Conservation (phyloP, 306 rosid genomes). For the Cucumis sativus region Cucumber_9930_V3 NC_026657.2:20683501-20684000, state of each 20-base stretch:
- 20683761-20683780: slow-evolving; percentile 7
- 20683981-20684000: neutral
- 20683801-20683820: neutral
- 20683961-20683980: neutral
- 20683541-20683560: slow-evolving; percentile 54
- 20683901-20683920: neutral
- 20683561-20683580: slow-evolving; percentile 81
- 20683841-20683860: neutral
- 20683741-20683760: slow-evolving; percentile 14
- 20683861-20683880: neutral
- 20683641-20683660: slow-evolving; percentile 59
- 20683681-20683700: slow-evolving; percentile 88
- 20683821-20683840: neutral
- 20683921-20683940: neutral
- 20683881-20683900: neutral
- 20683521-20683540: slow-evolving; percentile 60
- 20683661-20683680: slow-evolving; percentile 57
- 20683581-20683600: slow-evolving; percentile 76
- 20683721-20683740: slow-evolving; percentile 74
- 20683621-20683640: slow-evolving; percentile 64
- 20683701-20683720: slow-evolving; percentile 51
- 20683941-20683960: neutral
- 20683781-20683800: neutral
- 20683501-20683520: slow-evolving; percentile 11
- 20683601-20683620: slow-evolving; percentile 77